Conservation (phyloP, 345 rosid genomes). For the Firmiana major region DNA sequence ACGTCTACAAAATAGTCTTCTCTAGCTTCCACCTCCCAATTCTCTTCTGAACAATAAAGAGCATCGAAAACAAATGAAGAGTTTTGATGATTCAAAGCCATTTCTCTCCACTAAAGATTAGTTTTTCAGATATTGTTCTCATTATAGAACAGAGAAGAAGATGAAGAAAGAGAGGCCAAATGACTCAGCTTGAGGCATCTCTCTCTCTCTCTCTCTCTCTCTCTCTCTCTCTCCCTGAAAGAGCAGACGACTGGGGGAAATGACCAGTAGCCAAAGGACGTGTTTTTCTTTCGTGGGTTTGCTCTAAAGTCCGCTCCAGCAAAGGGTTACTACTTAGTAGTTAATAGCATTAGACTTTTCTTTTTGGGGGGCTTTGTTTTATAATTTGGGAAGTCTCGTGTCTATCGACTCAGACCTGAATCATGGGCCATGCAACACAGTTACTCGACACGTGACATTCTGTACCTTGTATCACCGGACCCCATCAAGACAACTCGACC, state of each 20-base stretch:
- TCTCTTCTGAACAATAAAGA: slow-evolving; percentile 62
- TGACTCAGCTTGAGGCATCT: slow-evolving; percentile 29
- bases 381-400: slow-evolving; percentile 7
- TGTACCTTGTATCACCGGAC: neutral
- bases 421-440: slow-evolving; percentile 39
- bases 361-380: neutral
- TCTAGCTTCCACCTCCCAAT: slow-evolving; percentile 37
- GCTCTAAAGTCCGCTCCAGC: neutral
- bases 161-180: slow-evolving; percentile 15
- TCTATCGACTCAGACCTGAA: slow-evolving; percentile 19
- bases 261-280: neutral
- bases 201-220: slow-evolving; percentile 11
- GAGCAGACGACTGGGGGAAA: slow-evolving; percentile 1
- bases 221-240: neutral
- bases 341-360: neutral
- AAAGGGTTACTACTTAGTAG: neutral
- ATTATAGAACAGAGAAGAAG: slow-evolving; percentile 22
- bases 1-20: slow-evolving; percentile 18
- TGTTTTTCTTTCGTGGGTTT: slow-evolving; percentile 13
- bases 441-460: slow-evolving; percentile 44
- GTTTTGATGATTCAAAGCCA: slow-evolving; percentile 34
- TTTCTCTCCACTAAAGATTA: slow-evolving; percentile 43
- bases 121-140: slow-evolving; percentile 32
- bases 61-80: slow-evolving; percentile 30
- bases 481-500: neutral